Conservation (phyloP, 805 yeast species). For the Candida nonsorbophila region DNA sequence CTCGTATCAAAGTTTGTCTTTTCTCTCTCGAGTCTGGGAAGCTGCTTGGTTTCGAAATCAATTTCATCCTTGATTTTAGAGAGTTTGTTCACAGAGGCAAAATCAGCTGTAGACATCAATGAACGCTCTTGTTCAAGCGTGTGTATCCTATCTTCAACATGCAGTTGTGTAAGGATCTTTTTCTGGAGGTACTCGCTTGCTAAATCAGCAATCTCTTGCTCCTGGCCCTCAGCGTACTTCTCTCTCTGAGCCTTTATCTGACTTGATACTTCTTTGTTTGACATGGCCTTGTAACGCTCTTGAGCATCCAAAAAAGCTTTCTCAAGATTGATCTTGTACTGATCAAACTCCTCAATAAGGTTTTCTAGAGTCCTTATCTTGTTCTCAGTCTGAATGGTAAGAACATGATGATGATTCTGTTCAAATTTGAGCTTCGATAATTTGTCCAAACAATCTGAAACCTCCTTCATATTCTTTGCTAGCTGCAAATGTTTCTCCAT, state of each 20-base stretch:
- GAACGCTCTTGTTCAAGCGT: slow-evolving; percentile 43
- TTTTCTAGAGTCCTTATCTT: slow-evolving; percentile 15
- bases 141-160: slow-evolving; percentile 35
- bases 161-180: slow-evolving; percentile 31
- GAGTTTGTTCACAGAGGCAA: slow-evolving; percentile 34
- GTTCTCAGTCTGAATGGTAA: slow-evolving; percentile 14
- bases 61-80: slow-evolving; percentile 30
- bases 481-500: too few relatives aligned
- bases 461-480: too few relatives aligned
- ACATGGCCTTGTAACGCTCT: slow-evolving; percentile 24
- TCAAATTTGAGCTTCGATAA: neutral
- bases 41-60: slow-evolving; percentile 22
- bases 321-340: slow-evolving; percentile 18
- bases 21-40: slow-evolving; percentile 31
- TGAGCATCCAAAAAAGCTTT: slow-evolving; percentile 29
- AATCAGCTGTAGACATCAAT: slow-evolving; percentile 31
- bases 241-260: slow-evolving; percentile 28
- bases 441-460: too few relatives aligned
- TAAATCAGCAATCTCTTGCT: slow-evolving; percentile 30
- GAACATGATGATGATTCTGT: slow-evolving; percentile 9
- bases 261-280: slow-evolving; percentile 35
- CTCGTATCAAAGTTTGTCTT: slow-evolving; percentile 22
- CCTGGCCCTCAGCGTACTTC: slow-evolving; percentile 33
- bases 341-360: slow-evolving; percentile 20
- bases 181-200: slow-evolving; percentile 32